Evolutionary conservation across 805 yeast species (phyloP).

Genomic region (Kluyveromyces dobzhanskii): DNA sequence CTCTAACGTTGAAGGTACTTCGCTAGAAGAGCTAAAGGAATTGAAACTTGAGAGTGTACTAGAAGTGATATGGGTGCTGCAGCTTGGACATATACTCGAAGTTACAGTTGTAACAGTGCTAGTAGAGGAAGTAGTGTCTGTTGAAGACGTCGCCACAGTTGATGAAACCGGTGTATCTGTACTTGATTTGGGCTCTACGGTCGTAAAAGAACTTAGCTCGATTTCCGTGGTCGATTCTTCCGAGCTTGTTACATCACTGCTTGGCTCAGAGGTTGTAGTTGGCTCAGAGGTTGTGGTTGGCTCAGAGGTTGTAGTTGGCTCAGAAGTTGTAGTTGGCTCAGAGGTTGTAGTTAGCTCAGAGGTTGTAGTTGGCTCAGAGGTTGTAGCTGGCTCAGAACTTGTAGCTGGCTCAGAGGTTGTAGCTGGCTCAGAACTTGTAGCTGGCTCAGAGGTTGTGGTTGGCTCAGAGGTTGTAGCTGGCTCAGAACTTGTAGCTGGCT

Average conservation of each 20-base stretch:
- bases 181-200: not conserved
- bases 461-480: not conserved
- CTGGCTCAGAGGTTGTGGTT: no score
- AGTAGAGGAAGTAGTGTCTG: not conserved
- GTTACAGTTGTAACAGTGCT: not conserved
- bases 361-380: no score
- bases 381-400: not conserved
- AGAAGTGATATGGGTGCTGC: not conserved
- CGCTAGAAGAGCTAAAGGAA: no score
- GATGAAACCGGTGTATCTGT: no score
- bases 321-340: no score
- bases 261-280: no score
- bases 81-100: slow-evolving; percentile 1
- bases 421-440: not conserved
- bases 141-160: not conserved
- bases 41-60: no score
- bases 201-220: slow-evolving; percentile 1
- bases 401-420: not conserved
- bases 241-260: no score
- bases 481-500: not conserved
- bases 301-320: no score
- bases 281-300: no score
- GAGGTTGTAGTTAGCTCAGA: no score
- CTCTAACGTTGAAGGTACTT: no score
- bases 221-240: not conserved